Evolutionary conservation across 768 basidiomycete species (phyloP).

Genomic region (Mycena maculata): DNA sequence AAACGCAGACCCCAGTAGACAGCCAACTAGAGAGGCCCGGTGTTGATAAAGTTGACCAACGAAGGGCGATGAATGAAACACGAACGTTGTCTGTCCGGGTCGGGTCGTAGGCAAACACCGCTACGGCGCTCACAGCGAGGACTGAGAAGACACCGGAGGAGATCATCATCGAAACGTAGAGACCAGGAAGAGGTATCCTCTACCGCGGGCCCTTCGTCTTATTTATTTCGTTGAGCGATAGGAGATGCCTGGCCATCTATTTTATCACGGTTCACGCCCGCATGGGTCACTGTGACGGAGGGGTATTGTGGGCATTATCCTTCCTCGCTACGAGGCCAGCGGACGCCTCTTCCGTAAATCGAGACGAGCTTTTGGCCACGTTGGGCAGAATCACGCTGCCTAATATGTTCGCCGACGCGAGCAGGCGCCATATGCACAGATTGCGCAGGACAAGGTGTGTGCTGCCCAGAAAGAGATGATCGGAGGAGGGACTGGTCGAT

Average conservation of each 20-base stretch:
- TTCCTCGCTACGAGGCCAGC: slow-evolving; percentile 5
- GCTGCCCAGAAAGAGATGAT: slow-evolving; percentile 13
- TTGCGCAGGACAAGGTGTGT: too few relatives aligned
- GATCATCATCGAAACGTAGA: slow-evolving; percentile 24
- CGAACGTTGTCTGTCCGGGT: slow-evolving; percentile 32
- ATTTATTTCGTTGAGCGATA: slow-evolving; percentile 21
- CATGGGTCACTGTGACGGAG: slow-evolving; percentile 30
- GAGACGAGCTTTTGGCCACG: neutral
- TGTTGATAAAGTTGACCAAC: neutral
- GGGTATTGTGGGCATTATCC: slow-evolving; percentile 6
- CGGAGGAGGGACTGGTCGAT: slow-evolving; percentile 12
- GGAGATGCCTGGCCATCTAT: slow-evolving; percentile 16
- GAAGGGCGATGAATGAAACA: neutral
- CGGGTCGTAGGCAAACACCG: slow-evolving; percentile 27
- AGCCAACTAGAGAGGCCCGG: slow-evolving; percentile 32
- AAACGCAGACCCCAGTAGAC: slow-evolving; percentile 28
- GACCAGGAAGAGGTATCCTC: slow-evolving; percentile 13
- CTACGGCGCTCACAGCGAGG: slow-evolving; percentile 25
- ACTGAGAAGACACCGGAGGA: slow-evolving; percentile 20
- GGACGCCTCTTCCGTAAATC: too few relatives aligned
- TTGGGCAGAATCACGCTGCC: too few relatives aligned
- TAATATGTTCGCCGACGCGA: too few relatives aligned
- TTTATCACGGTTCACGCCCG: neutral
- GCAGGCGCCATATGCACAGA: too few relatives aligned
- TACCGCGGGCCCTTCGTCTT: neutral